Conservation (phyloP, 768 basidiomycete genomes). For the Cystofilobasidium bisporidii region DNA sequence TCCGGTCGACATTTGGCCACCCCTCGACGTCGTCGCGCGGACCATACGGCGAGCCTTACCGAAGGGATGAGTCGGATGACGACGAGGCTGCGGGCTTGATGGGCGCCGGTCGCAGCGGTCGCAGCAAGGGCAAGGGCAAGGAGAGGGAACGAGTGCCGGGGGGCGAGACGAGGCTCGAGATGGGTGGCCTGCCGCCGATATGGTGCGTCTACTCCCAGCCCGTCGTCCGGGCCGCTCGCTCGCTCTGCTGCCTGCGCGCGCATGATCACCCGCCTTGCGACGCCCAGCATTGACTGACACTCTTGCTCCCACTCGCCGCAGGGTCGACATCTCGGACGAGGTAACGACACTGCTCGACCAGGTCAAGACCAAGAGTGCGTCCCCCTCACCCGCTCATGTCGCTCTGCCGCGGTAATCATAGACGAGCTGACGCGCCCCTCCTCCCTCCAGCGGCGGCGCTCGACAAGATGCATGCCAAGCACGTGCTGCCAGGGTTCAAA, state of each 20-base stretch:
- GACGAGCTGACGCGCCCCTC: neutral
- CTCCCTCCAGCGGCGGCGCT: slow-evolving; percentile 59
- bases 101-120: slow-evolving; percentile 10
- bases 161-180: slow-evolving; percentile 24
- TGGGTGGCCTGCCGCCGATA: slow-evolving; percentile 57
- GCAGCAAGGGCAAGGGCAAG: slow-evolving; percentile 32
- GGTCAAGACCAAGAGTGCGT: slow-evolving; percentile 68
- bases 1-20: slow-evolving; percentile 60
- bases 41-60: slow-evolving; percentile 27
- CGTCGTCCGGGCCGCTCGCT: no score
- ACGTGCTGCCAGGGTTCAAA: slow-evolving; percentile 88
- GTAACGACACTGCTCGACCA: slow-evolving; percentile 67
- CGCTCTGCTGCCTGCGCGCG: no score
- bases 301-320: no score
- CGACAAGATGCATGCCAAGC: slow-evolving; percentile 92
- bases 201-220: slow-evolving; percentile 51
- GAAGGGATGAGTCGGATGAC: slow-evolving; percentile 46
- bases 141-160: slow-evolving; percentile 43
- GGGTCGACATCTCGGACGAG: slow-evolving; percentile 88
- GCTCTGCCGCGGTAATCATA: no score
- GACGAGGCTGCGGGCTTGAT: slow-evolving; percentile 38
- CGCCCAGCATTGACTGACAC: no score
- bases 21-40: slow-evolving; percentile 37
- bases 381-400: no score
- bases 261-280: no score